These are phyloP conservation scores for Biscutella laevigata DNA, from an alignment of 441 rosid genomes.

Conservation along the genomic window DNA sequence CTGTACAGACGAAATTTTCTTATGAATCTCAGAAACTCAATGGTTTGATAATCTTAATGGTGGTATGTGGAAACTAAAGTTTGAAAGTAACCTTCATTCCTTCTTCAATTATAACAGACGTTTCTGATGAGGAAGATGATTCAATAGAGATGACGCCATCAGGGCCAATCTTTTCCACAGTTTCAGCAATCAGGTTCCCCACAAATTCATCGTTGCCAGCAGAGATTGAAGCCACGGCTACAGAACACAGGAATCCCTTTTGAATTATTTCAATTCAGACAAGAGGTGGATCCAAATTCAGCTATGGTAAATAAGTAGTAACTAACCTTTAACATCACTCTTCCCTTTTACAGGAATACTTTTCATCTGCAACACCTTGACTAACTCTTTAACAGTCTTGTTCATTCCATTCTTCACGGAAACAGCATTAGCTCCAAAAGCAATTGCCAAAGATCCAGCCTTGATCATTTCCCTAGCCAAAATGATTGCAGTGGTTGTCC, in stretches of 20 bases:
- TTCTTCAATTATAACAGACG: conserved; percentile 70
- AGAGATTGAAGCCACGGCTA: conserved; percentile 91
- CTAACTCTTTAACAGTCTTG: conserved; percentile 56
- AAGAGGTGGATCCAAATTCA: not conserved
- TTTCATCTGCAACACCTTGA: conserved; percentile 42
- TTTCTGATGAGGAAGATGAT: conserved; percentile 67
- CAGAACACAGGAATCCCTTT: conserved; percentile 9
- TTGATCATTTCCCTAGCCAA: conserved; percentile 80
- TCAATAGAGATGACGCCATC: conserved; percentile 81
- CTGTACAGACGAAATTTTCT: conserved; percentile 33
- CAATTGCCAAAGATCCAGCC: conserved; percentile 59
- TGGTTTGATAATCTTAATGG: not conserved
- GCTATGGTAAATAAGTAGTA: not conserved
- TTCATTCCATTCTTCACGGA: conserved; percentile 69
- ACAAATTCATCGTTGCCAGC: conserved; percentile 81
- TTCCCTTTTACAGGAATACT: conserved; percentile 61
- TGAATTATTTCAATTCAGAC: not conserved
- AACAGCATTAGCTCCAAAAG: conserved; percentile 83
- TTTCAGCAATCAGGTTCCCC: conserved; percentile 67
- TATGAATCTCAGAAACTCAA: not conserved
- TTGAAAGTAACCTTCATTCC: conserved; percentile 64
- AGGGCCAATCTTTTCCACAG: conserved; percentile 70
- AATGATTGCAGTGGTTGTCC: conserved; percentile 79
- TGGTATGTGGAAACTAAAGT: not conserved
- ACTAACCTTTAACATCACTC: conserved; percentile 56